These are phyloP conservation scores for Catharanthus roseus DNA, from an alignment of 257 asterid species.

Conservation along the genomic window DNA sequence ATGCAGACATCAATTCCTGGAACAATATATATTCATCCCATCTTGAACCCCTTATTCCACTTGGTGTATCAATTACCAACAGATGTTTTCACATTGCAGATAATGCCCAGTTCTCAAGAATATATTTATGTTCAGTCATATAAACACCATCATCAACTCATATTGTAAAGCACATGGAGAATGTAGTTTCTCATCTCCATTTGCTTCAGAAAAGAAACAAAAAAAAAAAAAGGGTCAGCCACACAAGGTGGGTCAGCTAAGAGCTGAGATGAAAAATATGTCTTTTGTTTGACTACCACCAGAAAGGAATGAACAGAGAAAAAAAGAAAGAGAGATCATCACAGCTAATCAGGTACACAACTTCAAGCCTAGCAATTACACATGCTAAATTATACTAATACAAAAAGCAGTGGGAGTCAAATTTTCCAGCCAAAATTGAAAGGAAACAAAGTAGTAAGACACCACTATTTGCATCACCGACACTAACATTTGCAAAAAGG, in stretches of 20 bases:
- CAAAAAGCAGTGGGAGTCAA: conserved; percentile 27
- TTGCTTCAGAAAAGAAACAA: no score
- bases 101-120: neutral
- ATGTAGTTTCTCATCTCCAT: neutral
- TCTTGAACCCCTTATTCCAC: neutral
- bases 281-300: conserved; percentile 4
- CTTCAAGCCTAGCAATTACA: conserved; percentile 2
- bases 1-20: neutral
- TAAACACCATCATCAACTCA: neutral
- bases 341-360: conserved; percentile 3
- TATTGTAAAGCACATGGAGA: neutral
- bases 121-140: neutral
- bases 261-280: neutral
- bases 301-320: neutral
- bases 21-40: neutral
- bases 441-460: conserved; percentile 6
- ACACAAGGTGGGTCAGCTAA: conserved; percentile 1
- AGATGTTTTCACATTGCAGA: neutral
- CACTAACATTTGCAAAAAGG: conserved; percentile 29
- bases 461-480: conserved; percentile 38
- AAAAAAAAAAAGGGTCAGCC: neutral
- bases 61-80: neutral
- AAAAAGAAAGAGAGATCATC: neutral
- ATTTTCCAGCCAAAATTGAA: conserved; percentile 13
- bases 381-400: conserved; percentile 2